Conservation (phyloP, 1,284 basidiomycete genomes). For the Vanrija sp. region DNA sequence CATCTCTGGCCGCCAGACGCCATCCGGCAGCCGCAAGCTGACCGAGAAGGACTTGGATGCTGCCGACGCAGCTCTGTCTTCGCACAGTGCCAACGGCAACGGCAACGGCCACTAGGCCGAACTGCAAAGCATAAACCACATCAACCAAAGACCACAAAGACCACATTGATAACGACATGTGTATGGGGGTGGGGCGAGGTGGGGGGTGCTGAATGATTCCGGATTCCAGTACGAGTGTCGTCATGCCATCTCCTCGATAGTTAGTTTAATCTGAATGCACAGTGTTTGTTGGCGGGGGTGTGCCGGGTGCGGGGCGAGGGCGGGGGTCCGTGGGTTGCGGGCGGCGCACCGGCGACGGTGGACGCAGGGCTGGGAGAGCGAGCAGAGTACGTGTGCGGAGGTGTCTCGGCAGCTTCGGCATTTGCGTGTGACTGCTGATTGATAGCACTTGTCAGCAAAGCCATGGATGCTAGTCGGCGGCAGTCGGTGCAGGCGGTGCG, state of each 20-base stretch:
- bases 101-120: conserved; percentile 17
- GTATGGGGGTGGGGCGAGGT: background rate
- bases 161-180: background rate
- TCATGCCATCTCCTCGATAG: too few species aligned
- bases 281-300: background rate
- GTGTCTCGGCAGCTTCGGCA: too few species aligned
- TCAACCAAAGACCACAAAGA: background rate
- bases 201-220: background rate
- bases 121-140: too few species aligned
- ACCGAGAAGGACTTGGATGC: conserved; percentile 76
- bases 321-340: too few species aligned
- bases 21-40: conserved; percentile 71
- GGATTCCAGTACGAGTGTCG: background rate
- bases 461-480: background rate
- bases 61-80: conserved; percentile 72
- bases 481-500: background rate
- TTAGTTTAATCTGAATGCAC: background rate
- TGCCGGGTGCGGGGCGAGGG: too few species aligned
- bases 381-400: too few species aligned
- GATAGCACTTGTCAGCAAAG: too few species aligned
- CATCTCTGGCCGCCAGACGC: conserved; percentile 81
- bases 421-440: too few species aligned
- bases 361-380: too few species aligned
- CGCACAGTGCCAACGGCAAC: conserved; percentile 34
- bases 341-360: too few species aligned